Evolutionary conservation across 768 basidiomycete genomes (phyloP), one percentile per base, ranked within the genome.

Genomic region (Termitomyces sp.): DNA sequence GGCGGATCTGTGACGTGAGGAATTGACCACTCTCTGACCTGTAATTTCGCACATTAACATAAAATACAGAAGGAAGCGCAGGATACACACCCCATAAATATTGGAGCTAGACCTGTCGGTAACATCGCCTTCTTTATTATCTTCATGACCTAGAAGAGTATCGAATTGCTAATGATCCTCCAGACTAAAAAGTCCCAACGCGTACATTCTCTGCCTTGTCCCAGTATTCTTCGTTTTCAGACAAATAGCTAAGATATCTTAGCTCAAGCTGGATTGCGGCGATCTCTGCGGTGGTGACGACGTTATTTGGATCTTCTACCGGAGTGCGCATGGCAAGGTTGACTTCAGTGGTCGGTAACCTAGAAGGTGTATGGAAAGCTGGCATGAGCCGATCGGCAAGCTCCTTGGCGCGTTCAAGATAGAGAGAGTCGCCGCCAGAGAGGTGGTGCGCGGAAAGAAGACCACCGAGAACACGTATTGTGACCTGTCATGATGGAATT

Each of bases 381-480:
- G 89, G 85, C 14, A 96, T 69, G 19, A 98, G 79, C 23, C 95
- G 83, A 62, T 93, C 86, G 3, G 84, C 94, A 3, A 98, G 82
- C 52, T 98, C 94, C 14, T 76, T 73, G 0, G 96, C 92, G 55
- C 84, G 84, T 53, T 86, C 77, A 25, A 97, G 80, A 69, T 83
- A 95, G 14, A 96, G 67, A 10, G 73, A 61, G 60, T 94, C 89
- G 46, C 82, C 76, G 3, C 70, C 78, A 2, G 91, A 86, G n/a
- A 97, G 81, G 64, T 94, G 84, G 64, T 93, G 86, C 0, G 92
- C 88, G 1, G 94, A 86, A 12, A 98, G 76, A 2, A 98, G 81
- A 2, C 96, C 96, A 1, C 96, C 96, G 5, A 98, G 77, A 9
- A 97, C 80, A 28, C 94, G 89, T 54, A 95, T 97, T 0, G 94